Conservation (phyloP, 257 asterid species). For the Solanum sitiens region DNA sequence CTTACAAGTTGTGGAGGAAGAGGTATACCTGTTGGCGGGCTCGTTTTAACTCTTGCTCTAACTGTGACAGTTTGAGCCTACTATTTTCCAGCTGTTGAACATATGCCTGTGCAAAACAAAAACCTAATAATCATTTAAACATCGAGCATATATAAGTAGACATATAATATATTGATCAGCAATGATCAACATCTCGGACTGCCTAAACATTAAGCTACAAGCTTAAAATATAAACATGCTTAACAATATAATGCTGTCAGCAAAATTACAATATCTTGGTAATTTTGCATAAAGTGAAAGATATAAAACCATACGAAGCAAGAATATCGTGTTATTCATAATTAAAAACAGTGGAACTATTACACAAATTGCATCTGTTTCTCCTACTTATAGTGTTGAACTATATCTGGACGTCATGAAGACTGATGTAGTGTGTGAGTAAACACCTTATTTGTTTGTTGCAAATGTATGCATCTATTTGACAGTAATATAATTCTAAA, state of each 20-base stretch:
- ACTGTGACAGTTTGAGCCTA: slow-evolving; percentile 58
- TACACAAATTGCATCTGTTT: not conserved
- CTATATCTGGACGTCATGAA: not conserved
- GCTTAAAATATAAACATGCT: no score
- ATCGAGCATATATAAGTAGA: not conserved
- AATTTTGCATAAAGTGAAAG: not conserved
- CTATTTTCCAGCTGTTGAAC: slow-evolving; percentile 91
- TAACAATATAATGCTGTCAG: not conserved
- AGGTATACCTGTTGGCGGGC: slow-evolving; percentile 72
- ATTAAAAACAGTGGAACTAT: not conserved
- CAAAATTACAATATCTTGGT: not conserved
- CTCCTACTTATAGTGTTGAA: not conserved
- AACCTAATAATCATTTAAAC: not conserved
- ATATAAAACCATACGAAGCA: not conserved
- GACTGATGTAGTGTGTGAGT: not conserved
- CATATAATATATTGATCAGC: not conserved
- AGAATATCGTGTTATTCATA: not conserved
- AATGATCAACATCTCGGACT: not conserved
- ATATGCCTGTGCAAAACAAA: slow-evolving; percentile 51
- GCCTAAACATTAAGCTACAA: not conserved
- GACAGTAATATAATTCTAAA: not conserved
- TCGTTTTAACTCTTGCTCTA: slow-evolving; percentile 77
- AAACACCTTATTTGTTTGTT: not conserved
- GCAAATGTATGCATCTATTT: not conserved
- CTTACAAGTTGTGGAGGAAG: not conserved